Evolutionary conservation across 352 stramenopile genomes (phyloP).

Genomic region (Phytophthora hybrid): DNA sequence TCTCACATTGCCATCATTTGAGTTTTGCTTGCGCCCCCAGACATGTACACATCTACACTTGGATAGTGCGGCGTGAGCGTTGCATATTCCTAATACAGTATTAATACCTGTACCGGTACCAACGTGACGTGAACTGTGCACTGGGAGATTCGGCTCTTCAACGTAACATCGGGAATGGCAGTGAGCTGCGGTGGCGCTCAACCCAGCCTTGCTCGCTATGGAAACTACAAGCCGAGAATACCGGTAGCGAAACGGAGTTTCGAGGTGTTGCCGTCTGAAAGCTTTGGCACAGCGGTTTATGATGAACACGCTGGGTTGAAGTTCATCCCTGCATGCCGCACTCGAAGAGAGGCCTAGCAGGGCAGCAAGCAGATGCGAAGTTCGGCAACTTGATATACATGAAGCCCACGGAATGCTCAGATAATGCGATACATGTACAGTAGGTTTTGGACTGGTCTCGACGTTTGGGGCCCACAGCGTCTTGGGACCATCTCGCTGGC

Average conservation of each 20-base stretch:
- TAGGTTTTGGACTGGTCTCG: not conserved
- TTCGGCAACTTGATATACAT: not conserved
- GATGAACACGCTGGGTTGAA: no score
- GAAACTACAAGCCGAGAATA: conserved; percentile 6
- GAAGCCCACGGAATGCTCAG: not conserved
- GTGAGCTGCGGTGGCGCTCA: not conserved
- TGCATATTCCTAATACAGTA: conserved; percentile 3
- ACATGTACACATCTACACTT: not conserved
- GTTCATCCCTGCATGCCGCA: not conserved
- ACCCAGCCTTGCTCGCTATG: not conserved
- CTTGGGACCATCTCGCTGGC: not conserved
- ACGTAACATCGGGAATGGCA: not conserved
- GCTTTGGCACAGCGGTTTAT: not conserved
- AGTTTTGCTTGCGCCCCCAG: not conserved
- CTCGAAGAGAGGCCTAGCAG: conserved; percentile 13
- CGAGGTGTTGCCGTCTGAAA: conserved; percentile 17
- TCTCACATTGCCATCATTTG: not conserved
- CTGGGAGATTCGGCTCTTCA: not conserved
- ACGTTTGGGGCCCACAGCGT: no score
- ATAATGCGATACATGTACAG: no score
- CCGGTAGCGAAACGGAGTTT: conserved; percentile 17
- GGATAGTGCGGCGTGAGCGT: conserved; percentile 29
- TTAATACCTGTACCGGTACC: not conserved
- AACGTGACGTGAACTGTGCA: not conserved
- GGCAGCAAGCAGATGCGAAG: not conserved